Conservation (phyloP, 495 filamentous ascomycete genomes). For the Diplogelasinospora grovesii region DNA sequence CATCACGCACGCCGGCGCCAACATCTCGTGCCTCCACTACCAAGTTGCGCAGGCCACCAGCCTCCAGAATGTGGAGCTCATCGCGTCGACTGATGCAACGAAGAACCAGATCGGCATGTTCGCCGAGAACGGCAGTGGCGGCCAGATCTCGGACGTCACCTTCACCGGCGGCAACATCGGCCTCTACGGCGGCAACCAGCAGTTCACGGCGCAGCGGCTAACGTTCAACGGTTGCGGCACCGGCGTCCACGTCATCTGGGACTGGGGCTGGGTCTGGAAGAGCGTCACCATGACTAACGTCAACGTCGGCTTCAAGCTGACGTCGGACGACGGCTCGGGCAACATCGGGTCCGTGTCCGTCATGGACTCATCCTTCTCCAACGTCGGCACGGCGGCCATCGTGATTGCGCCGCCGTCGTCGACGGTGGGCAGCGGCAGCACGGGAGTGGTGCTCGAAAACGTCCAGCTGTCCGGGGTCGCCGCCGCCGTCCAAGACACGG, state of each 20-base stretch:
- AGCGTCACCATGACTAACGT: conserved; percentile 67
- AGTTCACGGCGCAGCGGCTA: conserved; percentile 32
- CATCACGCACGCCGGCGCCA: conserved; percentile 50
- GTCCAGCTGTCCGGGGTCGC: conserved; percentile 48
- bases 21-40: conserved; percentile 80
- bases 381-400: conserved; percentile 46
- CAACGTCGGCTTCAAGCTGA: conserved; percentile 64
- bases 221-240: conserved; percentile 74
- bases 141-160: conserved; percentile 69
- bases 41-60: conserved; percentile 86
- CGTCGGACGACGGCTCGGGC: conserved; percentile 41
- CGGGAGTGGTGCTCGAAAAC: conserved; percentile 70
- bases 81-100: conserved; percentile 50
- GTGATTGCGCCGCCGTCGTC: conserved; percentile 56
- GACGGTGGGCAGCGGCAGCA: conserved; percentile 50
- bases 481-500: conserved; percentile 45
- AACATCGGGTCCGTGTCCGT: conserved; percentile 67
- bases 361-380: conserved; percentile 65
- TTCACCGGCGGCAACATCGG: conserved; percentile 76
- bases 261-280: conserved; percentile 80
- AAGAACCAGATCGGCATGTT: conserved; percentile 57
- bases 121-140: conserved; percentile 84
- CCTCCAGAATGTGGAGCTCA: conserved; percentile 76
- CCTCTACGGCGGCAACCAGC: conserved; percentile 64
- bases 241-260: conserved; percentile 80